Evolutionary conservation across 768 basidiomycete species (phyloP), one percentile per base, ranked within the genome.

Genomic region (Kwoniella sp.): DNA sequence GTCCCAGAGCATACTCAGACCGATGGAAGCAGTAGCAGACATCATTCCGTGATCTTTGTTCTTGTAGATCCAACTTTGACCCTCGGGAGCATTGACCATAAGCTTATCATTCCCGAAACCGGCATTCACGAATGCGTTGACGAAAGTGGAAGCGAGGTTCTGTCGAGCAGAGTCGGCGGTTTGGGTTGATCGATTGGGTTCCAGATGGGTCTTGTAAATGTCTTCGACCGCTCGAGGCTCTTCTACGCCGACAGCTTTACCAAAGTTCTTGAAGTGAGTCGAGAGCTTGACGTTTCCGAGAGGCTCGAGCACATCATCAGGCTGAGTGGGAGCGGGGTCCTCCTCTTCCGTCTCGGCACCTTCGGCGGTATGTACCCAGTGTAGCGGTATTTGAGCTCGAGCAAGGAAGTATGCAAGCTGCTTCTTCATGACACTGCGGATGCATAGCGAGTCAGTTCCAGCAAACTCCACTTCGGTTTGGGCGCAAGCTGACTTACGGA

Each of bases 21-120:
- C 96, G 58, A 99, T 84, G 59, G 91, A 94, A 3, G 96, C 96
- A 26, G 94, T 88, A 24, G 96, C 96, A 64, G 90, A 91, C 85
- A 95, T 88, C 92, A 97, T 98, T 88, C 94, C 96, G 67, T 96
- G 92, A 57, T 97, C 95, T 82, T 98, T 98, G 84, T 98, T 98
- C 85, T 98, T 98, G 84, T 98, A 99, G 62, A 99, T 92, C 93
- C 93, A 99, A 72, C 92, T 94, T 80, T 87, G 91, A 15, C 96
- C 95, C 74, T 96, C 94, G 63, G 92, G 90, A 1, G 93, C 95
- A 76, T 88, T 89, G 5, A 94, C 92, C 91, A 99, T 95, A 58
- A 99, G 85, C 79, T 96, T 97, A 80, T 99, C 96, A 78, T 99
- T 99, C 24, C 92, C 93, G 75, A 94, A 99, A 0, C 95, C 96